Evolutionary conservation across 306 rosid species (phyloP), one percentile per base, ranked within the genome.

Genomic region (Ceratonia siliqua): DNA sequence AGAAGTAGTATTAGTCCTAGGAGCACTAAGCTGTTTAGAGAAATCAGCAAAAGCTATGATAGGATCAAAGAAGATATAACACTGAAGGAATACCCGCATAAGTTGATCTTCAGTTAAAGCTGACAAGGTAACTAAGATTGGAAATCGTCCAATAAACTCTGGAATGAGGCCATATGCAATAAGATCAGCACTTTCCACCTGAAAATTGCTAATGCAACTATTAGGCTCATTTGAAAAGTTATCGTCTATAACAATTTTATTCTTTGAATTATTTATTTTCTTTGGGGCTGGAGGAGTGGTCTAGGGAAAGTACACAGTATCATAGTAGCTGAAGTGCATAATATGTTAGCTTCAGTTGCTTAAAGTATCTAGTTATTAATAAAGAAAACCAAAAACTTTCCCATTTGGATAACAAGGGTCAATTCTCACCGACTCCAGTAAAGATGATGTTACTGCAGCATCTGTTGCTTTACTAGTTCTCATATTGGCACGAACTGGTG

Each of bases 141-240:
- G 93, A 81, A 92, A 92, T 45, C 97, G 93, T 68, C 97, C 97
- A 73, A 92, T 84, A 82, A 89, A 92, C 86, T 92, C 97, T 15
- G 97, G 96, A 80, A 92, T 89, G 81, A 92, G 96, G 57, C 97
- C 96, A 74, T 89, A 92, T 38, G 93, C 88, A 78, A 92, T 86
- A 62, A 92, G 96, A 88, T 92, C 97, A 52, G 92, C 45, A 88
- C 97, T 92, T 86, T 92, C 97, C 78, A 85, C 97, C 97, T 92
- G 93, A 73, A 82, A 83, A 42, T 28, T 57, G 70, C 68, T 24
- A 46, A 54, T 80, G 64, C 17, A 71, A 61, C 58, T 22, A 57
- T 86, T 53, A 83, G 78, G 62, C 54, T 65, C 68, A 48, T 52
- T 36, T 39, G 45, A 77, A 81, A 79, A 68, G 54, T 15, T 53